These are phyloP conservation scores for Lactifluus pinguis DNA, from an alignment of 768 basidiomycete species.

Conservation along the genomic window DNA sequence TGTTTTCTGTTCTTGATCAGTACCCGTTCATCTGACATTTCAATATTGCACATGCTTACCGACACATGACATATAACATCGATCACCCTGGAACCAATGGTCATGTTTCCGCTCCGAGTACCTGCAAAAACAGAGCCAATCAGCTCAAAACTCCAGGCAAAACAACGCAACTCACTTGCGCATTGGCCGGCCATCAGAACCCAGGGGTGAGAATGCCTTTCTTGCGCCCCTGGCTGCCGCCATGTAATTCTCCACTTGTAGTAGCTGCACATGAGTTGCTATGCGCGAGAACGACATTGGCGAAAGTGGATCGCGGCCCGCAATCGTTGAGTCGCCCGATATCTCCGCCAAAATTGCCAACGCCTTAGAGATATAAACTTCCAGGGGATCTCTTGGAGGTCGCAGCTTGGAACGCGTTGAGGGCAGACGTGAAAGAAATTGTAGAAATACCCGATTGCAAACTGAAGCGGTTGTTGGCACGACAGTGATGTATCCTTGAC, in stretches of 20 bases:
- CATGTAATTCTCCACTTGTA: constrained; percentile 14
- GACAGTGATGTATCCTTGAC: constrained; percentile 19
- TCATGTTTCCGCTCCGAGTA: constrained; percentile 17
- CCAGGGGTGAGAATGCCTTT: constrained; percentile 8
- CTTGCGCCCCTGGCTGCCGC: constrained; percentile 2
- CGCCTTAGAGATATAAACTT: not conserved
- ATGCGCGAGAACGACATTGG: constrained; percentile 17
- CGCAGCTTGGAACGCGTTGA: not conserved
- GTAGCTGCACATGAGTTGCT: constrained; percentile 2
- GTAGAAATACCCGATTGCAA: constrained; percentile 19
- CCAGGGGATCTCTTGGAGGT: constrained; percentile 1
- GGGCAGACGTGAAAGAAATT: constrained; percentile 20
- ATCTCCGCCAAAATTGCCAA: constrained; percentile 7
- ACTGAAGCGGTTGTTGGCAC: constrained; percentile 19
- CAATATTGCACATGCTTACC: not conserved
- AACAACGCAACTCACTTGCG: constrained; percentile 6
- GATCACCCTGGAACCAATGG: constrained; percentile 18
- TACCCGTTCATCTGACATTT: not conserved
- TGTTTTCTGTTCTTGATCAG: constrained; percentile 5
- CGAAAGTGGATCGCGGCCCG: constrained; percentile 9
- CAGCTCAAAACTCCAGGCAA: not conserved
- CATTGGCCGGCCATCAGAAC: constrained; percentile 15
- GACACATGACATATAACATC: constrained; percentile 13
- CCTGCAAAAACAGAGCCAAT: not conserved
- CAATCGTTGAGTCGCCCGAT: constrained; percentile 3